These are phyloP conservation scores for Crithidia expoeki DNA, from an alignment of 208 protist genomes.

Conservation along the genomic window DNA sequence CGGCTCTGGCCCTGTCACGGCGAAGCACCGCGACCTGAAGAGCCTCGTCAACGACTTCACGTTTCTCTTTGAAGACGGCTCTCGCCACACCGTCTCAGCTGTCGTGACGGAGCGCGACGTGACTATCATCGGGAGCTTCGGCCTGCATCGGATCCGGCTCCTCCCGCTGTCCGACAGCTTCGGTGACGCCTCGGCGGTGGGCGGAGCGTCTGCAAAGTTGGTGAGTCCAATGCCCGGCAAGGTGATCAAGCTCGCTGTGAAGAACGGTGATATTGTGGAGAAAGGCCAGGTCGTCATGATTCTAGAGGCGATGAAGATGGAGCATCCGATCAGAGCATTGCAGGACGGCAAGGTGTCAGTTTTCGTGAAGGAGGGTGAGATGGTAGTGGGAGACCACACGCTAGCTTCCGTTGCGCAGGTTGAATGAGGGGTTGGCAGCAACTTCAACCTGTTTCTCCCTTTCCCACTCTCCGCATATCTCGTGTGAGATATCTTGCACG, in stretches of 20 bases:
- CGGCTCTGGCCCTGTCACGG: conserved; percentile 15
- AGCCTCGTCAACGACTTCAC: conserved; percentile 30
- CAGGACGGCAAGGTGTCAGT: conserved; percentile 56
- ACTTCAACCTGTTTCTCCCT: conserved; percentile 7
- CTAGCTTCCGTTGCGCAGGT: conserved; percentile 33
- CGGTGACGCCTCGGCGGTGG: conserved; percentile 84
- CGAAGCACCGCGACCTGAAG: conserved; percentile 29
- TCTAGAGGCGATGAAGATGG: conserved; percentile 98
- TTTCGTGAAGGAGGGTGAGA: conserved; percentile 47
- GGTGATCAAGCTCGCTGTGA: conserved; percentile 83
- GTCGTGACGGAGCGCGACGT: conserved; percentile 40
- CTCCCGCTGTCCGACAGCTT: conserved; percentile 39
- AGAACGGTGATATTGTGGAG: conserved; percentile 79
- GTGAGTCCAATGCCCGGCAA: conserved; percentile 93
- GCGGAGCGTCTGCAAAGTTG: conserved; percentile 90
- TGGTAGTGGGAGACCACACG: conserved; percentile 37
- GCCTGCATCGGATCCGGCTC: conserved; percentile 29
- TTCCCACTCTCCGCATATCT: background rate
- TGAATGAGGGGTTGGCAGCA: background rate
- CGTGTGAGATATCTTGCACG: background rate
- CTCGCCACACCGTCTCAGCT: conserved; percentile 24
- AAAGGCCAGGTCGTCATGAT: conserved; percentile 88
- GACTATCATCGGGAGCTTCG: conserved; percentile 31
- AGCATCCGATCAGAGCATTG: conserved; percentile 76
- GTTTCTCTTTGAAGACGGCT: conserved; percentile 41